Percentiles rank a stretch among this genome's conserved stretches.
These are phyloP conservation scores for barrel medic (Medicago truncatula) DNA, from an alignment of 306 rosid species.

Conservation along the genomic window DNA sequence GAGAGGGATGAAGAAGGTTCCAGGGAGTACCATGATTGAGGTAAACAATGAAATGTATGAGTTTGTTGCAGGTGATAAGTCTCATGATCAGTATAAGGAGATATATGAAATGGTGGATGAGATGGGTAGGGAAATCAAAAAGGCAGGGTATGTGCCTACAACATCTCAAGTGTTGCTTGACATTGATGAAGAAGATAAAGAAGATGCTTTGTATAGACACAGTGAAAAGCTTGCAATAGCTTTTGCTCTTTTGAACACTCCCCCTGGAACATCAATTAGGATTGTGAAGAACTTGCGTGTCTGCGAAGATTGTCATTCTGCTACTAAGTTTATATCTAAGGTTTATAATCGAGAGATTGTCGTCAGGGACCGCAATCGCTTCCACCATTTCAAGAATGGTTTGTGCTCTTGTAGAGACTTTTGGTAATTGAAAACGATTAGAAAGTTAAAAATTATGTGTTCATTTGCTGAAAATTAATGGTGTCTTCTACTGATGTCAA, in stretches of 20 bases:
- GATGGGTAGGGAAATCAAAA: constrained; percentile 83
- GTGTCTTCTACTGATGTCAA: not conserved
- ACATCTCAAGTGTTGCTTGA: constrained; percentile 87
- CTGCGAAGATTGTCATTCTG: constrained; percentile 90
- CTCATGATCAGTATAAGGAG: constrained; percentile 65
- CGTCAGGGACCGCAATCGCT: constrained; percentile 84
- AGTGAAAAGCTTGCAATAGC: constrained; percentile 97
- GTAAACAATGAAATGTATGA: constrained; percentile 66
- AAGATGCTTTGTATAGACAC: constrained; percentile 73
- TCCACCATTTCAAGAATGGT: constrained; percentile 85
- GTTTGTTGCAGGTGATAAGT: constrained; percentile 90
- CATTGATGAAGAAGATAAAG: constrained; percentile 89
- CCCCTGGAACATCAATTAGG: constrained; percentile 74
- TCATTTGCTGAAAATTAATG: constrained; percentile 7
- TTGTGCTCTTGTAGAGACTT: constrained; percentile 80
- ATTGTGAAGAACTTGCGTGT: constrained; percentile 89
- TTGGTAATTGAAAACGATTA: constrained; percentile 59
- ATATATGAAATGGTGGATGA: constrained; percentile 88
- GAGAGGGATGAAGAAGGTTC: constrained; percentile 80
- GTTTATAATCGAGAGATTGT: constrained; percentile 75
- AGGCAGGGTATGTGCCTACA: constrained; percentile 76
- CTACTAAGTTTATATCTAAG: constrained; percentile 83
- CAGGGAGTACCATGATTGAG: constrained; percentile 96
- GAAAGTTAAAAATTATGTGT: not conserved
- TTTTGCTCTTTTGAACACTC: constrained; percentile 75